Percentiles rank a stretch among this genome's conserved stretches.
phyloP scores from a whole-genome alignment of 108 stramenopile genomes.

The Epithemia pelagica region DNA sequence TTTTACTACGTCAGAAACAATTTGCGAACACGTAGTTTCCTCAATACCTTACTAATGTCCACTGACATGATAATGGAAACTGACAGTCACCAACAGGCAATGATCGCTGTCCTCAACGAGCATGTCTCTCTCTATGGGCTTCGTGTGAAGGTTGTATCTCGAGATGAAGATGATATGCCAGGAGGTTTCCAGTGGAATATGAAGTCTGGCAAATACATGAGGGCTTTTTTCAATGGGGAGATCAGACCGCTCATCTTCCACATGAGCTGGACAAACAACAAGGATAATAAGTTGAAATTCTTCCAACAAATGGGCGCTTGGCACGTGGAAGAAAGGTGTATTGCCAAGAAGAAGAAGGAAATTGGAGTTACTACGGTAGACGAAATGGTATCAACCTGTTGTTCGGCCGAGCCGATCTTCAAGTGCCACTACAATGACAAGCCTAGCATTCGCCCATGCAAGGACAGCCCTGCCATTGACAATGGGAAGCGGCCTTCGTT shows the following conservation, averaged over 20 bases:
- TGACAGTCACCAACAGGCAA: slow-evolving; percentile 55
- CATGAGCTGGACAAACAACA: slow-evolving; percentile 81
- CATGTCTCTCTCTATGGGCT: slow-evolving; percentile 49
- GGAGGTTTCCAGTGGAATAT: slow-evolving; percentile 27
- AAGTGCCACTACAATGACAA: slow-evolving; percentile 61
- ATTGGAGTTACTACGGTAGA: slow-evolving; percentile 1
- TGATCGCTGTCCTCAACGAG: slow-evolving; percentile 46
- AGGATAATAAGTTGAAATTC: slow-evolving; percentile 67
- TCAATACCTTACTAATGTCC: slow-evolving; percentile 41
- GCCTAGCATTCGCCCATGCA: slow-evolving; percentile 50
- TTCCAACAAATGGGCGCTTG: slow-evolving; percentile 74
- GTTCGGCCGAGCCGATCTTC: slow-evolving; percentile 34
- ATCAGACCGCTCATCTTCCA: slow-evolving; percentile 40
- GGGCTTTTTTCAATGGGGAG: slow-evolving; percentile 4
- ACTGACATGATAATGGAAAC: slow-evolving; percentile 50
- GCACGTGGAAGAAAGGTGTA: slow-evolving; percentile 49
- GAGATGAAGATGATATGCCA: slow-evolving; percentile 57
- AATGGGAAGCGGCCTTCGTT: slow-evolving; percentile 24
- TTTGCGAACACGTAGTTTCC: slow-evolving; percentile 35
- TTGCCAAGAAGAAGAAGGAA: slow-evolving; percentile 17
- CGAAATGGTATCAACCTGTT: slow-evolving; percentile 29
- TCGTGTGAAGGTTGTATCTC: slow-evolving; percentile 45
- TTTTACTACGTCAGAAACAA: slow-evolving; percentile 53
- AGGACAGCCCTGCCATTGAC: slow-evolving; percentile 38
- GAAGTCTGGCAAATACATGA: slow-evolving; percentile 17